These are phyloP conservation scores for Chytriomyces confervae DNA, from an alignment of 192 early-diverging fungal species.

Conservation along the genomic window DNA sequence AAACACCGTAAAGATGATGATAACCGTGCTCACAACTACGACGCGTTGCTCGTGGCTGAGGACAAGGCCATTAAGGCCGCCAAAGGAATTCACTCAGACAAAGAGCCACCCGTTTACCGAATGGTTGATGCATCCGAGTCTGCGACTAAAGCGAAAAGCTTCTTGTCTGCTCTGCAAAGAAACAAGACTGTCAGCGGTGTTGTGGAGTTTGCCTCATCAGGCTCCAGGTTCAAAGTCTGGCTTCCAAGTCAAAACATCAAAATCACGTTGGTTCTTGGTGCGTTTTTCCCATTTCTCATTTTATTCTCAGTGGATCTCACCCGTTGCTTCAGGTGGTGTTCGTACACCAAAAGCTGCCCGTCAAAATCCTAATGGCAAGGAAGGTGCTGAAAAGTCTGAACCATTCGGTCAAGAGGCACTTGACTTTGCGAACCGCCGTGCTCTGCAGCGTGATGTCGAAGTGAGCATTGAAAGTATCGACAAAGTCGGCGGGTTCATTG, in stretches of 20 bases:
- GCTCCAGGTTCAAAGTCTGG: constrained; percentile 80
- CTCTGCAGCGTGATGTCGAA: constrained; percentile 93
- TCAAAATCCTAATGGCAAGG: constrained; percentile 10
- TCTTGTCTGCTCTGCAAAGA: constrained; percentile 83
- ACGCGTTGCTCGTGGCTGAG: constrained; percentile 83
- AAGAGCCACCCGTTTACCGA: constrained; percentile 75
- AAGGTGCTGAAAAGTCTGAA: constrained; percentile 73
- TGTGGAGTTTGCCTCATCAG: constrained; percentile 85
- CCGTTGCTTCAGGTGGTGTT: constrained; percentile 59
- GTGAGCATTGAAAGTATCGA: constrained; percentile 86
- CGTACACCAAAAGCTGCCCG: constrained; percentile 83
- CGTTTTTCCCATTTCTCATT: constrained; percentile 8
- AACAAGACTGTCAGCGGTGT: constrained; percentile 75
- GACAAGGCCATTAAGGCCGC: constrained; percentile 71
- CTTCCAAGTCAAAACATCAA: constrained; percentile 86
- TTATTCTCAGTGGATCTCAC: not conserved
- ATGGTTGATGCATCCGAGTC: constrained; percentile 85
- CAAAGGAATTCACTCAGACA: constrained; percentile 86
- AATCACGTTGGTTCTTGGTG: constrained; percentile 81
- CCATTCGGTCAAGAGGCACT: constrained; percentile 86
- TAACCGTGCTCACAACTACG: constrained; percentile 84
- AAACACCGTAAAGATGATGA: constrained; percentile 84
- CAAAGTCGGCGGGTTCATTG: constrained; percentile 92
- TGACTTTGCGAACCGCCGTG: constrained; percentile 63
- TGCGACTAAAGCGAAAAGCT: constrained; percentile 81